Conservation (phyloP, 139 green algal genomes). For the Edaphochlamys debaryana region DNA sequence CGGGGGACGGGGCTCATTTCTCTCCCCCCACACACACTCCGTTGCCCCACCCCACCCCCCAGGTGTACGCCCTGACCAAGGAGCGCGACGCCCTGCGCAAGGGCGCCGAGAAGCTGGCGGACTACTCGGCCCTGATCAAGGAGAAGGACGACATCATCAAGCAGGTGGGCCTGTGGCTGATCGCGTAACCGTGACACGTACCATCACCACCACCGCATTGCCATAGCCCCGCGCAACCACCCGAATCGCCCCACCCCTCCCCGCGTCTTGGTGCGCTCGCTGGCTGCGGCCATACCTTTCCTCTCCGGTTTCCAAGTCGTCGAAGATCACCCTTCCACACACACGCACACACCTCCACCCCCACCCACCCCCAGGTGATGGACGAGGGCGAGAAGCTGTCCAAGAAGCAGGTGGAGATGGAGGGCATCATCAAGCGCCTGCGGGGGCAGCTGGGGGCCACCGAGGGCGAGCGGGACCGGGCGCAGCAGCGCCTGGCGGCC, state of each 20-base stretch:
- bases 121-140: slow-evolving; percentile 76
- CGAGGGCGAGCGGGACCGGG: slow-evolving; percentile 52
- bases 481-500: slow-evolving; percentile 39
- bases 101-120: slow-evolving; percentile 73
- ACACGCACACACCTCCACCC: too few relatives aligned
- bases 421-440: slow-evolving; percentile 83
- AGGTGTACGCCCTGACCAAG: slow-evolving; percentile 92
- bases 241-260: too few relatives aligned
- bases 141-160: slow-evolving; percentile 95
- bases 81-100: slow-evolving; percentile 91
- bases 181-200: too few relatives aligned
- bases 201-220: too few relatives aligned
- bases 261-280: too few relatives aligned
- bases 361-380: too few relatives aligned
- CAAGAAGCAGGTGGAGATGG: slow-evolving; percentile 83
- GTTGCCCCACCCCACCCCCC: too few relatives aligned
- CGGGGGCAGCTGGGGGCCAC: slow-evolving; percentile 45
- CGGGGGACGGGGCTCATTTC: background rate
- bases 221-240: too few relatives aligned
- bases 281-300: too few relatives aligned
- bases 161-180: slow-evolving; percentile 53
- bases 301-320: too few relatives aligned
- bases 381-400: slow-evolving; percentile 77
- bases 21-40: background rate
- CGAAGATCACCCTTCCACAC: too few relatives aligned